These are phyloP conservation scores for Cladosporium oxysporum DNA, from an alignment of 2,329 filamentous ascomycete genomes.

Conservation along the genomic window DNA sequence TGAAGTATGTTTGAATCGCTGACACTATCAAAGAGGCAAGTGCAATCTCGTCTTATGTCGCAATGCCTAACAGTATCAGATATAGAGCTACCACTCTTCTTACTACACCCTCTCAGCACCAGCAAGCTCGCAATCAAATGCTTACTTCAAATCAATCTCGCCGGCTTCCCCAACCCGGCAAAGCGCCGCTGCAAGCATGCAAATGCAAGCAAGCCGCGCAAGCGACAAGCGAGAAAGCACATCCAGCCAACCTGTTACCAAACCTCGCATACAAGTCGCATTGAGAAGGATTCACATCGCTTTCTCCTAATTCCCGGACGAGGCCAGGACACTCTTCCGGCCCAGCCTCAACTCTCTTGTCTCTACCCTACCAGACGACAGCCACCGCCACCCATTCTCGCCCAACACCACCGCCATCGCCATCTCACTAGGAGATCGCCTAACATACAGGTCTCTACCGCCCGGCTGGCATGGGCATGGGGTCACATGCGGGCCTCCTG, in stretches of 20 bases:
- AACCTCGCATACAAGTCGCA: neutral
- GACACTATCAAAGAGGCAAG: neutral
- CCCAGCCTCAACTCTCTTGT: neutral
- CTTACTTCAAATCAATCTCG: neutral
- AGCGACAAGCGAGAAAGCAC: neutral
- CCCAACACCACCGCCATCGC: neutral
- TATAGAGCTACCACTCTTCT: neutral
- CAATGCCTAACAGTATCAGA: neutral
- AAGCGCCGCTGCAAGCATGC: neutral
- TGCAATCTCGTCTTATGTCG: neutral
- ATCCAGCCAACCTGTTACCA: neutral
- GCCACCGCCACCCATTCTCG: neutral
- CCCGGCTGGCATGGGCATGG: neutral
- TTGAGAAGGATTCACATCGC: neutral
- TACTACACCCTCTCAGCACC: neutral
- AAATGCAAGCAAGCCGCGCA: neutral
- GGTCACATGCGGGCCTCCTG: conserved; percentile 8
- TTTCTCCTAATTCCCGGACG: neutral
- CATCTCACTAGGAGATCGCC: conserved; percentile 2
- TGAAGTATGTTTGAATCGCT: neutral
- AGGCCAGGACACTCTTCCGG: neutral
- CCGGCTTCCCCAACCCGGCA: neutral
- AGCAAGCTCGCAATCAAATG: neutral
- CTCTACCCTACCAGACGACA: neutral
- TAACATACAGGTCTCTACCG: neutral